Base-by-base conservation (phyloP, 2,329 filamentous ascomycete species). In the Metarhizium brunneum region DNA sequence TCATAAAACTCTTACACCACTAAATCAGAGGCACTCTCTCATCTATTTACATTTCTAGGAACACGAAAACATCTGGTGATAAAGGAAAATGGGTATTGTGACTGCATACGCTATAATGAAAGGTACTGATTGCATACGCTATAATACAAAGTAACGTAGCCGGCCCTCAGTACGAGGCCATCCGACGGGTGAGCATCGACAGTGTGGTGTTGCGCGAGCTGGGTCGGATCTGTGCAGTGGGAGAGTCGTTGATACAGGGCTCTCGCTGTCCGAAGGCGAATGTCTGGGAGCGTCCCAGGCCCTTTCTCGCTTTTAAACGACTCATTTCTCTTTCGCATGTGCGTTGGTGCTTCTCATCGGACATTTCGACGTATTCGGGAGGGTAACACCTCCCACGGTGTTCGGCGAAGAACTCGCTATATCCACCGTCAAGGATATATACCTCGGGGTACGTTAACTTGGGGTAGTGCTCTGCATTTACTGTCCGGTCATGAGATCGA, bases 361-460 rank as follows among this genome's bases (percentile, higher is more conserved):
- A 88, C 94, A 99, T 99, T 72, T 94, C 91, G 57, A 99, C 90
- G 68, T 99, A 99, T 68, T 92, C 91, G 65, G 95, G 92, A 25
- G 94, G 94, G 64, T 86, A 94, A 77, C 94, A 99, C 58, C 92
- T 85, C 50, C 80, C 75, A 53, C 85, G 85, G 69, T 96, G 85
- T 60, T 89, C 79, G 29, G 82, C 76, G 70, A 92, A 99, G 77
- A 99, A 99, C 32, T 85, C 85, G 70, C 91, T 96, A 76, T 99
- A 99, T 47, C 94, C 94, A 58, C 94, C 94, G 62, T 97, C 91
- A 45, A 99, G 79, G 64, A 99, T 96, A 71, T 99, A 99, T 61
- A 97, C 85, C 70, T 99, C 94, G 2, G 94, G 94, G 66, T 95
- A 99, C n/a, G 87, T 91, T 58, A 99, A 83, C 57, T 80, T 82